A percentile compares a stretch with the other conserved stretches of the same genome.
phyloP scores from a whole-genome alignment of 2,329 filamentous ascomycete species.

The Cladosporium sp. region DNA sequence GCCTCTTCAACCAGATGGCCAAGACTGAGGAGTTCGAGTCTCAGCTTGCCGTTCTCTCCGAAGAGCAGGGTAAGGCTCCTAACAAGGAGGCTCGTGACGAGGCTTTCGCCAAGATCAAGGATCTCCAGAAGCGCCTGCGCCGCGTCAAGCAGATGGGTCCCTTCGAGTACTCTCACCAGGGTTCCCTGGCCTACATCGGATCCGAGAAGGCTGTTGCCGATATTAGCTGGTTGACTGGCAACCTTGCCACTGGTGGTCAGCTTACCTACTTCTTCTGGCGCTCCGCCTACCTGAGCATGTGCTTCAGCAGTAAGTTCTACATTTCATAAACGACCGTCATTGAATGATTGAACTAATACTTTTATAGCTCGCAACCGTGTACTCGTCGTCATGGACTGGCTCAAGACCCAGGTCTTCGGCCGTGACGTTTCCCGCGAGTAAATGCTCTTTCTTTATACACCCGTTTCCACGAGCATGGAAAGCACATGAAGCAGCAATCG shows the following conservation, averaged over 20 bases:
- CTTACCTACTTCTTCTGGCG: conserved; percentile 98
- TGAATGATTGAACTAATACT: conserved; percentile 22
- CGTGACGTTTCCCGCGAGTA: conserved; percentile 88
- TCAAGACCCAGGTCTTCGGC: conserved; percentile 95
- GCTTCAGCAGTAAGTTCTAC: conserved; percentile 89
- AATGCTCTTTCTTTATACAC: neutral
- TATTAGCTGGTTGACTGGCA: conserved; percentile 95
- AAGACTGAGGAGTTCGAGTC: conserved; percentile 82
- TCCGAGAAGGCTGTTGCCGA: conserved; percentile 97
- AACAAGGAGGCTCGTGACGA: conserved; percentile 59
- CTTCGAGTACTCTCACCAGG: conserved; percentile 98
- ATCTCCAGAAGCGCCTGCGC: conserved; percentile 80
- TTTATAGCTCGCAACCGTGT: conserved; percentile 82
- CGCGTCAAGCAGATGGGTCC: conserved; percentile 93
- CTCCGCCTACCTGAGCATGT: conserved; percentile 98
- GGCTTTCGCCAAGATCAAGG: conserved; percentile 75
- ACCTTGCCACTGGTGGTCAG: conserved; percentile 82
- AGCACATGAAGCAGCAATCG: conserved; percentile 1
- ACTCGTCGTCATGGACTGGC: conserved; percentile 89
- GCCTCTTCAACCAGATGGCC: conserved; percentile 98
- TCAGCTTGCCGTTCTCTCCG: conserved; percentile 69
- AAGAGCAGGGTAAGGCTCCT: conserved; percentile 63
- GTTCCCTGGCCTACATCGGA: conserved; percentile 94
- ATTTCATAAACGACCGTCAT: neutral
- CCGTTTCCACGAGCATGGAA: neutral